Base-by-base conservation (phyloP, 2,329 filamentous ascomycete species). In the Fusarium concolor region DNA sequence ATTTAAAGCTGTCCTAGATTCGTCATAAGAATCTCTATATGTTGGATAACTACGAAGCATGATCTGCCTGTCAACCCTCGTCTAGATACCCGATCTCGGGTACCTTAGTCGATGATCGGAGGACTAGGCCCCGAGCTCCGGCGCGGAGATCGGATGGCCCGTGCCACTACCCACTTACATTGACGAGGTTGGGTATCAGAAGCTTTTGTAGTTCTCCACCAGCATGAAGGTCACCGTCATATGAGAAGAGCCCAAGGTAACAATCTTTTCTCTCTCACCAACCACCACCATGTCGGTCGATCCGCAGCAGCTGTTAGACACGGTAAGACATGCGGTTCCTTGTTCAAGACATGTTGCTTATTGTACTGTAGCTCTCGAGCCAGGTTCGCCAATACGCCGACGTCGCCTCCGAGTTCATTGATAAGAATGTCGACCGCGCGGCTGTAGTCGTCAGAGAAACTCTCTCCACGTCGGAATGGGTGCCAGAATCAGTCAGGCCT, bases 341-440 rank as follows among this genome's bases (percentile, higher is more conserved):
- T 17, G 9, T 6, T 17, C 24, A 58, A 20, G 39, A 12, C 42
- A 41, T 44, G 15, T 20, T 18, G 35, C 66, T 74, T 35, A 70
- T 56, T 51, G 29, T 45, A n/a, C n/a, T 53, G 35, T 44, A 88
- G 86, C 79, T 88, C 68, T 83, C 84, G 67, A 83, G 80, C 68
- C 89, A 94, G 74, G 84, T 95, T 76, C 87, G 87, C 65, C 85
- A 84, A 67, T 94, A 93, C 78, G 90, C 91, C 17, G 84, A 85
- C 71, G 86, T 92, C 53, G 86, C 95, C 64, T 93, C 93, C 76
- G 90, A 93, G 68, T 91, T 90, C 70, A 88, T 97, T 77, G 93
- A 97, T 79, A 85, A 86, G 60, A 89, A 94, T 76, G 90, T 97
- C 78, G 93, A 97, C 74, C 84, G 86, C 62, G 89, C 93, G 43